Percentiles rank a stretch among this genome's conserved stretches.
Evolutionary conservation across 495 filamentous ascomycete genomes (phyloP).

Genomic region (Choiromyces venosus): DNA sequence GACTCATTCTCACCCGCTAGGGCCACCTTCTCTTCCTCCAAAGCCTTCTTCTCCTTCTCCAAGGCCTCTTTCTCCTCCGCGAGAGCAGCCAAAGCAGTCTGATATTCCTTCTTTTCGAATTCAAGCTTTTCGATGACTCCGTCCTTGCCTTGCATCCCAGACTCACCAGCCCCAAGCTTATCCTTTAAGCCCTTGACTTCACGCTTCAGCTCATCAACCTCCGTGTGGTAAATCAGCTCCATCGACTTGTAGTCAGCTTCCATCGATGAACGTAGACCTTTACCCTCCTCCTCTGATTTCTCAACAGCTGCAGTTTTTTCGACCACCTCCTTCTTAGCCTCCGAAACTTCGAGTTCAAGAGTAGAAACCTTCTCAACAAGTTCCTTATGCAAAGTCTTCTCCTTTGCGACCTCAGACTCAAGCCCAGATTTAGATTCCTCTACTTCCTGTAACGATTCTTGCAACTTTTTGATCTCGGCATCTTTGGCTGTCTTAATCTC

Average conservation of each 20-base stretch:
- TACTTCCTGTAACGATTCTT: constrained; percentile 22
- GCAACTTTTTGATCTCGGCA: constrained; percentile 15
- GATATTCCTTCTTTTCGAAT: constrained; percentile 31
- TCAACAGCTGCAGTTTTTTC: constrained; percentile 18
- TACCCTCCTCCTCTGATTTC: neutral
- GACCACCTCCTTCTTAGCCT: constrained; percentile 19
- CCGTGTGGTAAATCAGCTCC: neutral
- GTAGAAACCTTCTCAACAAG: constrained; percentile 25
- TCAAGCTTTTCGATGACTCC: constrained; percentile 47
- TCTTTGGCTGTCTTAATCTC: constrained; percentile 12
- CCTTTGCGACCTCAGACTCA: constrained; percentile 23
- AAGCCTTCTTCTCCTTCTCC: constrained; percentile 44
- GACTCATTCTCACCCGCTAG: constrained; percentile 9
- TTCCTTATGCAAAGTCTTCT: constrained; percentile 18
- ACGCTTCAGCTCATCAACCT: neutral
- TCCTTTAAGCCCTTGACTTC: constrained; percentile 43
- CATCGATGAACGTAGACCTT: constrained; percentile 4
- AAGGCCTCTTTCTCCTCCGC: constrained; percentile 18
- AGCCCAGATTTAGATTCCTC: constrained; percentile 2
- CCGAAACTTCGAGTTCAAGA: constrained; percentile 28
- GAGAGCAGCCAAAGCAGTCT: constrained; percentile 20
- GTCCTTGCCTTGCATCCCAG: constrained; percentile 41
- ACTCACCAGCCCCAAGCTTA: constrained; percentile 44
- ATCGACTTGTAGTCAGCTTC: constrained; percentile 27
- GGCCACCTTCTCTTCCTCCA: constrained; percentile 45